Evolutionary conservation across 208 protist species (phyloP).

Genomic region (Acanthamoeba lenticulata): DNA sequence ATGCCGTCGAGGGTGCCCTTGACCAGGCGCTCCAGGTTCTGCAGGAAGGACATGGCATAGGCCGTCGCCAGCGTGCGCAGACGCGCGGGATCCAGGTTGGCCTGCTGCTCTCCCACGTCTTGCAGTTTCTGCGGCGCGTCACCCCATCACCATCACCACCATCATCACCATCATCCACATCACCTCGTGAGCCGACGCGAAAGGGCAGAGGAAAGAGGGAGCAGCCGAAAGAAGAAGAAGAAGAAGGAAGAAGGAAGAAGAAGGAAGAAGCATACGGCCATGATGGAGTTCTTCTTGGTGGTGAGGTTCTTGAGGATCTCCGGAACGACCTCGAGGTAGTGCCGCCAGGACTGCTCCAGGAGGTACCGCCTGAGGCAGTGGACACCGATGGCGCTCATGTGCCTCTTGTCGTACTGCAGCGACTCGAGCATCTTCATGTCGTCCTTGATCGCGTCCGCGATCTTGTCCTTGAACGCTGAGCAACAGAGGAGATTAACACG

Average conservation of each 20-base stretch:
- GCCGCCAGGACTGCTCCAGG: not conserved
- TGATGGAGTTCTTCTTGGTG: constrained; percentile 17
- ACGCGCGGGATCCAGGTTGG: not conserved
- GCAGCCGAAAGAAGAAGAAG: no score
- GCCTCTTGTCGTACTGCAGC: constrained; percentile 48
- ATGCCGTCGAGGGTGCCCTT: constrained; percentile 51
- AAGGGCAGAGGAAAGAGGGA: no score
- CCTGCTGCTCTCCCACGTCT: not conserved
- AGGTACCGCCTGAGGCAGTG: constrained; percentile 2
- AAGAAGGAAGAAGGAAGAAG: not conserved
- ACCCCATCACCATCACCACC: no score
- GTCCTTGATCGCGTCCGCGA: constrained; percentile 41
- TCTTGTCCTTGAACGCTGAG: constrained; percentile 16
- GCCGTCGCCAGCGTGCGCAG: not conserved
- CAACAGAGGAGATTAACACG: not conserved
- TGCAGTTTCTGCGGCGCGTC: not conserved
- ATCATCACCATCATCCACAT: no score
- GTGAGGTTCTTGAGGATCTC: constrained; percentile 17
- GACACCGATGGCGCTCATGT: not conserved
- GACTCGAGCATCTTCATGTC: constrained; percentile 45
- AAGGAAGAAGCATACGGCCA: not conserved
- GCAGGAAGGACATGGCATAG: not conserved
- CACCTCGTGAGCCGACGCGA: no score
- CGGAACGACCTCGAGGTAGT: constrained; percentile 1
- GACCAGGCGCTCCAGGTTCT: constrained; percentile 1